Base-by-base conservation (phyloP, 2,329 filamentous ascomycete species). In the Sphaerulina populicola region DNA sequence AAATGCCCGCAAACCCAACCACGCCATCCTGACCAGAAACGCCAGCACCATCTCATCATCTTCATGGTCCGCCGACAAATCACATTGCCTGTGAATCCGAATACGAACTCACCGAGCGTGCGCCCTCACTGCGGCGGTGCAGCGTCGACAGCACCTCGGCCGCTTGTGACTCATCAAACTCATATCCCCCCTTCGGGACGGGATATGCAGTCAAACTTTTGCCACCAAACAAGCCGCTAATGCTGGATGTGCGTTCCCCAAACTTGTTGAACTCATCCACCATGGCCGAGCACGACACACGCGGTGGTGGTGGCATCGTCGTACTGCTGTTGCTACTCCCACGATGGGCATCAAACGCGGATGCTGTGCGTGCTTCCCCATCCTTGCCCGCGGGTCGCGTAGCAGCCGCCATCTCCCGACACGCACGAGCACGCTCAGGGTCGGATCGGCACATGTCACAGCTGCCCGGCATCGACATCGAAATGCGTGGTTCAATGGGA, bases 371-470 rank as follows among this genome's bases (percentile, higher is more conserved):
- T 47, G 41, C 42, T 27, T 27, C 23, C 49, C 49, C 27, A 27
- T 49, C 9, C 52, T 49, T n/a, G 47, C 39, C 12, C 23, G 46
- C 29, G 15, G 46, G 38, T n/a, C 46, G 46, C n/a, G 46, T 49
- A 12, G 38, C 38, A 8, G 38, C 46, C 11, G 60, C 60, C 52
- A 62, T 54, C 38, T 59, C 57, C 27, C 56, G 50, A 47, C 63
- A 65, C 7, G 58, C 59, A 36, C 56, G 53, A 14, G 61, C 63
- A 30, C 61, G 57, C 9, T 37, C 54, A 15, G 63, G 63, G 36
- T 66, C 63, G 14, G 41, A 38, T 7, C 47, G 58, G 40, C 64
- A 66, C 38, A 51, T 55, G 30, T 60, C 61, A 50, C 64, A 66
- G 44, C 53, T 59, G n/a, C 64, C 64, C 12, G 64, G 61, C 7